These are phyloP conservation scores for Verticillium albo-atrum DNA, from an alignment of 2,329 filamentous ascomycete species.

Conservation along the genomic window DNA sequence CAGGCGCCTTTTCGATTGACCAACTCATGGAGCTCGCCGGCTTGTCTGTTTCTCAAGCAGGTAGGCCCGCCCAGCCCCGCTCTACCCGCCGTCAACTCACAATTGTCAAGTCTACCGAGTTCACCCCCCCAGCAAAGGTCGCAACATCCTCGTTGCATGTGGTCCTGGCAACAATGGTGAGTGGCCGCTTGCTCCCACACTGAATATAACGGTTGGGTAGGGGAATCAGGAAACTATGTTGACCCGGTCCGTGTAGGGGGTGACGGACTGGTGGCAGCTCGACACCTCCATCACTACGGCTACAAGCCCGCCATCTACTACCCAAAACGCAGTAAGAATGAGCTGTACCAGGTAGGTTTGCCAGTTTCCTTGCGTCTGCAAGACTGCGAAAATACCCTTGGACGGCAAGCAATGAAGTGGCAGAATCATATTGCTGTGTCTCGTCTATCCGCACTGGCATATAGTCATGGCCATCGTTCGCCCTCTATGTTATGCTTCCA, in stretches of 20 bases:
- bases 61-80: slow-evolving; percentile 37
- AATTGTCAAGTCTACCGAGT: slow-evolving; percentile 72
- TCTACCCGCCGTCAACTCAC: neutral
- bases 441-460: neutral
- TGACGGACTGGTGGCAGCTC: slow-evolving; percentile 89
- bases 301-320: slow-evolving; percentile 89
- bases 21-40: slow-evolving; percentile 97
- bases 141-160: slow-evolving; percentile 79
- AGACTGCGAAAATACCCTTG: neutral
- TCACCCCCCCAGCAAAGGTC: slow-evolving; percentile 69
- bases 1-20: slow-evolving; percentile 84
- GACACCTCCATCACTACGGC: slow-evolving; percentile 87
- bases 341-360: slow-evolving; percentile 70
- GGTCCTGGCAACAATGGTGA: slow-evolving; percentile 73
- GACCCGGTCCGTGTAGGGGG: slow-evolving; percentile 58
- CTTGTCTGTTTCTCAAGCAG: slow-evolving; percentile 85
- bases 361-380: neutral
- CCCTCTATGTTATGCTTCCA: neutral
- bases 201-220: too few species aligned
- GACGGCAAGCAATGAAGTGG: neutral
- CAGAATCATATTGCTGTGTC: neutral
- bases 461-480: neutral
- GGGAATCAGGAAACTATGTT: neutral
- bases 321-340: slow-evolving; percentile 85
- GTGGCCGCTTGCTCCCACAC: too few species aligned